Evolutionary conservation across 2,329 filamentous ascomycete species (phyloP), one percentile per base, ranked within the genome.

Genomic region (Aspergillus costaricaensis): DNA sequence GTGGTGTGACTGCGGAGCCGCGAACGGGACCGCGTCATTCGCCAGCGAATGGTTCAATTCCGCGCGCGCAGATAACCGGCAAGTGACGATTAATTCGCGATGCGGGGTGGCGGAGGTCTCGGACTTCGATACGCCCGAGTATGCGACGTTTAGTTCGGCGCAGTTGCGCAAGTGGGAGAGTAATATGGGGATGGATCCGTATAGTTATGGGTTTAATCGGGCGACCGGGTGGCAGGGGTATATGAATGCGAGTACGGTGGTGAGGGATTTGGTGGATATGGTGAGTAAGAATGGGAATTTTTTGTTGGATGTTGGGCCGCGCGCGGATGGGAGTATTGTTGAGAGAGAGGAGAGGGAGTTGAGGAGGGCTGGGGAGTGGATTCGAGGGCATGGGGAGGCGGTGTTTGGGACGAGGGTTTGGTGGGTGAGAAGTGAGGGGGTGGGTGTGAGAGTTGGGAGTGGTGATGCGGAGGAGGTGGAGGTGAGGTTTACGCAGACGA

Each of bases 91-190:
- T 66, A 86, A 88, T 72, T 79, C 79, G 49, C 81, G 85, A 7
- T 88, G 85, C 69, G 85, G 85, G 3, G 71, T 85, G 0, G 75
- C 81, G 0, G 79, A 80, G 12, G n/a, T 43, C 15, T 38, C 52
- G 23, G 84, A 87, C 72, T 87, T 86, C 65, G 84, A 87, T 68
- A 87, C 85, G 1, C 85, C 85, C 0, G 85, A 87, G 68, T 88
- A 87, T 67, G 74, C 76, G 27, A 77, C 76, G 7, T 85, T 82
- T 67, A 72, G 76, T 2, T 77, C 80, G 3, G 79, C 81, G 8
- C 83, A 85, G 69, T 69, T 75, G 32, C 76, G 83, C 27, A 87
- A 87, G 70, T 88, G 85, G 85, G 85, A 87, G 72, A 81, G 75
- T 43, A 87, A 82, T 70, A 78, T 79, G 44, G 85, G 85, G 39